Base-by-base conservation (phyloP, 1,284 basidiomycete species). In the Ustilago crameri region DNA sequence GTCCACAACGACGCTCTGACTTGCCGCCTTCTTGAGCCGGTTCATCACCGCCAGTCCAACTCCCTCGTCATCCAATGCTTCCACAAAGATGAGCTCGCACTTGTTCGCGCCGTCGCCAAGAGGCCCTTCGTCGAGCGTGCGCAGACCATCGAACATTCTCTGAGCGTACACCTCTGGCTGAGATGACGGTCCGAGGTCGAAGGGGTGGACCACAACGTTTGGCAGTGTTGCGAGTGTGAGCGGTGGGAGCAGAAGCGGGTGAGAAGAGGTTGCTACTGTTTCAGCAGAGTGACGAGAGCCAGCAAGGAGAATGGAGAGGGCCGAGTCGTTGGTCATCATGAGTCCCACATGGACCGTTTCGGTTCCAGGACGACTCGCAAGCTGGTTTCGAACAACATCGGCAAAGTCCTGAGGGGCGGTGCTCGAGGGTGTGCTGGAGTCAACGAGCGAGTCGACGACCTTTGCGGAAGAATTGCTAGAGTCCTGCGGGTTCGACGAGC, bases 11-110 rank as follows among this genome's bases (percentile, higher is more conserved):
- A 78, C 61, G 10, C 68, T 74, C 12, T 50, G 59, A 44, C 74
- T 73, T 15, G 94, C 93, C 1, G 96, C 95, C 84, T 98, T 98
- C 64, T 88, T 88, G n/a, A 95, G 88, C n/a, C 95, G 87, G 82
- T 98, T 98, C 95, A 98, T 98, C 24, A 98, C 89, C 1, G 96
- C 96, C 45, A 98, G 84, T 0, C 95, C 96, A 73, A 97, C 90
- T 26, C 89, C 88, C 20, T 88, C 87, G 82, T 97, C 93, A 34
- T 86, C 84, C 18, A 97, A 87, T 60, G 91, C 93, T 84, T 98
- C 95, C 50, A 96, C 88, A 15, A 98, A 83, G 74, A 99, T 98
- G 27, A 90, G 79, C 75, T 94, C 90, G 7, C 93, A 93, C 58
- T 24, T 61, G 15, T 50, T 40, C 12, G 50, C 84, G 84, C 23